A percentile compares a stretch with the other conserved stretches of the same genome.
These are phyloP conservation scores for Margaritispora aquatica DNA, from an alignment of 495 filamentous ascomycete species.

Conservation along the genomic window DNA sequence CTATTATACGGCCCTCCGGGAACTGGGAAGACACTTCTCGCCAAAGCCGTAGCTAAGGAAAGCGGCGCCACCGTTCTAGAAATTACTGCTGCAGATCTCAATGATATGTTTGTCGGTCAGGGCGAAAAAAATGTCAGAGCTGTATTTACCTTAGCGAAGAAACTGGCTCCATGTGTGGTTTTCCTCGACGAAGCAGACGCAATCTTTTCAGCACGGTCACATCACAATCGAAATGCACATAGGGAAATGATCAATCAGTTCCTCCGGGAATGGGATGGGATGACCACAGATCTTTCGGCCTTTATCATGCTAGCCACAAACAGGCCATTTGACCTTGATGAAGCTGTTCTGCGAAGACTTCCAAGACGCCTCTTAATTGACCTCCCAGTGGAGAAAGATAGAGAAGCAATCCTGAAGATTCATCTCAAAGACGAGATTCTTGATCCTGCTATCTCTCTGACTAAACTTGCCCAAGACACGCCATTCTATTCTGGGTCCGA, in stretches of 20 bases:
- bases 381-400: constrained; percentile 71
- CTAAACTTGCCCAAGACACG: constrained; percentile 65
- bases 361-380: constrained; percentile 84
- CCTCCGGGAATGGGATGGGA: constrained; percentile 94
- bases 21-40: constrained; percentile 91
- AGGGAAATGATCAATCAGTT: constrained; percentile 97
- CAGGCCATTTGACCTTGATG: constrained; percentile 89
- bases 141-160: constrained; percentile 85
- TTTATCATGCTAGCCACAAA: constrained; percentile 99
- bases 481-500: constrained; percentile 96
- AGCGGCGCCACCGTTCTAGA: constrained; percentile 75
- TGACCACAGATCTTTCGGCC: constrained; percentile 67
- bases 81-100: constrained; percentile 60
- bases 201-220: constrained; percentile 70
- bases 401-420: constrained; percentile 73
- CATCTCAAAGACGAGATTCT: constrained; percentile 76
- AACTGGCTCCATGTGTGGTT: constrained; percentile 86
- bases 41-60: constrained; percentile 93
- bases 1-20: constrained; percentile 93
- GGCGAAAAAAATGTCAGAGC: constrained; percentile 95
- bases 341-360: constrained; percentile 81
- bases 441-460: constrained; percentile 61
- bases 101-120: constrained; percentile 95
- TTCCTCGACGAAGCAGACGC: constrained; percentile 98
- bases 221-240: constrained; percentile 51